Percentiles rank a stretch among this genome's conserved stretches.
Conservation (phyloP, 2,329 filamentous ascomycete genomes). For the Colletotrichum sp. region DNA sequence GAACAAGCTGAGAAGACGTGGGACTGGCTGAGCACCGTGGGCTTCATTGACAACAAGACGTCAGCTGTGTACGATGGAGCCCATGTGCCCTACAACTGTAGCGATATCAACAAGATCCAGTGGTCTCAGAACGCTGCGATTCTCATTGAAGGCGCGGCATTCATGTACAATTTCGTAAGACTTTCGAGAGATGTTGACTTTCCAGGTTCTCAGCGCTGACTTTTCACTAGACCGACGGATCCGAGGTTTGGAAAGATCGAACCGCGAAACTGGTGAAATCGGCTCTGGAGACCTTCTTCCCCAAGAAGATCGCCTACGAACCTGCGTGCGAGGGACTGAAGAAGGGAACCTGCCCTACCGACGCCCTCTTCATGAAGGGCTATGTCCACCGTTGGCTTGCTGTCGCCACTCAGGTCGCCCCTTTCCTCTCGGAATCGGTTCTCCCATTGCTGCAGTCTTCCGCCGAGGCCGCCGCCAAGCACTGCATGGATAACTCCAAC, state of each 20-base stretch:
- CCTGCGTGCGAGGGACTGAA: constrained; percentile 60
- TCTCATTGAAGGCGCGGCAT: constrained; percentile 59
- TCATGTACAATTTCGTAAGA: constrained; percentile 60
- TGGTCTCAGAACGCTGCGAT: constrained; percentile 61
- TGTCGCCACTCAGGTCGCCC: constrained; percentile 52
- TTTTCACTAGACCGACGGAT: constrained; percentile 37
- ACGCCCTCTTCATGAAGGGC: constrained; percentile 65
- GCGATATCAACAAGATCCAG: constrained; percentile 53
- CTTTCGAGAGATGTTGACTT: neutral
- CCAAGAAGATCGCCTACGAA: constrained; percentile 64
- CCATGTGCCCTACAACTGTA: constrained; percentile 55
- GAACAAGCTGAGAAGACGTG: constrained; percentile 61
- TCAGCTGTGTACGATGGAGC: constrained; percentile 67
- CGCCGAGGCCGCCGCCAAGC: constrained; percentile 51
- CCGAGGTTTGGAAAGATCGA: constrained; percentile 34
- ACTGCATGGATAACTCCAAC: constrained; percentile 51
- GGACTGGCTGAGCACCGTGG: constrained; percentile 57
- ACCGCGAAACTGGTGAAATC: constrained; percentile 42
- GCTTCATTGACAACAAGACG: constrained; percentile 55
- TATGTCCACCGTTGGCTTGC: constrained; percentile 59
- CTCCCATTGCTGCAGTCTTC: constrained; percentile 50
- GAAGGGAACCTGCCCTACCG: constrained; percentile 54
- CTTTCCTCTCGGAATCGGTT: constrained; percentile 49
- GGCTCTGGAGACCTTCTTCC: constrained; percentile 51
- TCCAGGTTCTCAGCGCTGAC: constrained; percentile 42